phyloP scores from a whole-genome alignment of 2,329 filamentous ascomycete genomes.

The Aureobasidium zeae region DNA sequence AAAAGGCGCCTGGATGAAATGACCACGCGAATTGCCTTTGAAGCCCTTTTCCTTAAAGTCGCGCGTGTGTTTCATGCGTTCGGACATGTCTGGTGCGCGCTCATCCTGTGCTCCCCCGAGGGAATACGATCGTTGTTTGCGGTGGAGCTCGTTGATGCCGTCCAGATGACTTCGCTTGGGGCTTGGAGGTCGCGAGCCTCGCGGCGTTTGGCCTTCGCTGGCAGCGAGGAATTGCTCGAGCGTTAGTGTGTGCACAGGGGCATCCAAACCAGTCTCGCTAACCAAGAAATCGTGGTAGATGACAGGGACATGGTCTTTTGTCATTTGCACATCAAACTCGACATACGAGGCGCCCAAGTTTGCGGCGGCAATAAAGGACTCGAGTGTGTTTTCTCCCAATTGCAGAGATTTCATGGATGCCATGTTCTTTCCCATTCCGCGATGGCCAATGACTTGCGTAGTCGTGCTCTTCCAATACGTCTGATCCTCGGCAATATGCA shows the following conservation, averaged over 20 bases:
- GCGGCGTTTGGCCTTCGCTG: slow-evolving; percentile 47
- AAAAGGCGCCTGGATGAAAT: slow-evolving; percentile 92
- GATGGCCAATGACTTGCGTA: slow-evolving; percentile 70
- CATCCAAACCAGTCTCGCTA: slow-evolving; percentile 94
- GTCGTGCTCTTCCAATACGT: slow-evolving; percentile 95
- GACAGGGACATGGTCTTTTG: slow-evolving; percentile 96
- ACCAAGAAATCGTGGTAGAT: slow-evolving; percentile 99
- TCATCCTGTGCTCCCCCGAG: slow-evolving; percentile 44
- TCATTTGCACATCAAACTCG: slow-evolving; percentile 82
- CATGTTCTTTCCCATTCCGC: slow-evolving; percentile 82
- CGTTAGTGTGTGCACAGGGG: slow-evolving; percentile 88
- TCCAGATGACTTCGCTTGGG: slow-evolving; percentile 25
- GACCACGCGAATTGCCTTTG: slow-evolving; percentile 89
- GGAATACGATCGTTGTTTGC: slow-evolving; percentile 48
- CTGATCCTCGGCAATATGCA: slow-evolving; percentile 80
- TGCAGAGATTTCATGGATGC: slow-evolving; percentile 77
- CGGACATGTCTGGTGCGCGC: slow-evolving; percentile 49
- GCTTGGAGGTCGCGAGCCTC: slow-evolving; percentile 40
- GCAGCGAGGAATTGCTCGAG: slow-evolving; percentile 92
- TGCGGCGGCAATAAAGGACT: slow-evolving; percentile 90
- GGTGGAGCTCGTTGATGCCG: slow-evolving; percentile 21
- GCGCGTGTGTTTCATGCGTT: slow-evolving; percentile 93
- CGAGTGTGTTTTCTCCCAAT: slow-evolving; percentile 89
- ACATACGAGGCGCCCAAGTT: slow-evolving; percentile 74
- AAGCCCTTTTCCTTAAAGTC: slow-evolving; percentile 92